phyloP scores from a whole-genome alignment of 208 protist genomes.

The Trichomonas tenax region DNA sequence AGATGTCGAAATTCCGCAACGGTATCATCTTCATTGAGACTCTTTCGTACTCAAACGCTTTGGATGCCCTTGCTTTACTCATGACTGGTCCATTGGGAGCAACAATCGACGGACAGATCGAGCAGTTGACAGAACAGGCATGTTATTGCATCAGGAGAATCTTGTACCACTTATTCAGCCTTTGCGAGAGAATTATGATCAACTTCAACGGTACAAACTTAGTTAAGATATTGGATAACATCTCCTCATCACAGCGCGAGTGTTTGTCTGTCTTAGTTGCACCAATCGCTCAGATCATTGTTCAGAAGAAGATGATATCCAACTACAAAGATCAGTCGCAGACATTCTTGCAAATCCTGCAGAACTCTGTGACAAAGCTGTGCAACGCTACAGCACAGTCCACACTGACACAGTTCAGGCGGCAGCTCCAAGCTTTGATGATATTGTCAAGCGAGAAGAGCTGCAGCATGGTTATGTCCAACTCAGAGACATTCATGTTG shows the following conservation, averaged over 20 bases:
- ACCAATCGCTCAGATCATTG: not conserved
- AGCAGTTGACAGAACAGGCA: not conserved
- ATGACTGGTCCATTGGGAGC: not conserved
- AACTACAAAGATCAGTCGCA: not conserved
- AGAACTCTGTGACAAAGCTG: not conserved
- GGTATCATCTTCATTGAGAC: not conserved
- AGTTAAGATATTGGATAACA: not conserved
- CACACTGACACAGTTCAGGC: not conserved
- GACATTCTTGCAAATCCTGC: not conserved
- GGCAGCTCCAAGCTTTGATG: not conserved
- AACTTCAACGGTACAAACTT: not conserved
- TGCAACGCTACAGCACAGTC: not conserved
- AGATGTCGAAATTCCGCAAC: not conserved
- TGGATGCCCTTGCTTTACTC: not conserved
- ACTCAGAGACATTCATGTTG: not conserved
- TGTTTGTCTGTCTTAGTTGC: not conserved
- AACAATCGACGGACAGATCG: not conserved
- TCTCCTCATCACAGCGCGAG: not conserved
- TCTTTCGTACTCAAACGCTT: not conserved
- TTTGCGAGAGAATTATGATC: not conserved
- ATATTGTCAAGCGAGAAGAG: not conserved
- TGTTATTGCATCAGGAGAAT: not conserved
- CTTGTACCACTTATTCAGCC: not conserved
- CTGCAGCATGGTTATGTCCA: not conserved
- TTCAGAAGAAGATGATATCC: not conserved